Evolutionary conservation across 2,329 filamentous ascomycete species (phyloP).

Genomic region (Ceratocystis huliohia): DNA sequence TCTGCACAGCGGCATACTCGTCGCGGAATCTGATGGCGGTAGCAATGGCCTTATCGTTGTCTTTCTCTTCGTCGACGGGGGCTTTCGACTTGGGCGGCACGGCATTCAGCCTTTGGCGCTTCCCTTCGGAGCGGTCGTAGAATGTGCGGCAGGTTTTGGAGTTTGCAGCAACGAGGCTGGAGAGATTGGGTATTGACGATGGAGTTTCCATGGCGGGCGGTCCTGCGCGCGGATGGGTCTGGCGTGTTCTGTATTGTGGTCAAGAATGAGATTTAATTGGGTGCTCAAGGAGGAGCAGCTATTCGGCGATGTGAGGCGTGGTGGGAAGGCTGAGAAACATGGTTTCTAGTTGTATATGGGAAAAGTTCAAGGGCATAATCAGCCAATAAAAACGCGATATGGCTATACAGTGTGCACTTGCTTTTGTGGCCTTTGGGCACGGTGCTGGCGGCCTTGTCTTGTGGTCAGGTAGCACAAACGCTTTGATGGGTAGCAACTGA

Average conservation of each 20-base stretch:
- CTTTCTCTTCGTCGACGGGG: background rate
- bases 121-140: slow-evolving; percentile 24
- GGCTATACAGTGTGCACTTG: background rate
- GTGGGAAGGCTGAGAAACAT: background rate
- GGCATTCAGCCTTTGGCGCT: slow-evolving; percentile 32
- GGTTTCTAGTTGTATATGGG: background rate
- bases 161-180: slow-evolving; percentile 20
- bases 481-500: background rate
- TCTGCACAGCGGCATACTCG: slow-evolving; percentile 68
- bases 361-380: background rate
- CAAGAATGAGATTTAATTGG: background rate
- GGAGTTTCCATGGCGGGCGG: slow-evolving; percentile 15
- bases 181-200: slow-evolving; percentile 15
- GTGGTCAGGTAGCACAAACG: background rate
- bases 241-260: background rate
- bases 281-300: background rate
- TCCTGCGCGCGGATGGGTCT: background rate
- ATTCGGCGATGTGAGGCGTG: background rate
- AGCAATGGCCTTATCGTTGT: slow-evolving; percentile 24
- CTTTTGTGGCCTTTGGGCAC: background rate
- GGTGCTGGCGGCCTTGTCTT: background rate
- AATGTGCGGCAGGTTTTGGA: slow-evolving; percentile 18
- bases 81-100: slow-evolving; percentile 22
- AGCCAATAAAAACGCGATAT: slow-evolving; percentile 1
- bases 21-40: slow-evolving; percentile 43